Base-by-base conservation (phyloP, 179 eudicot species). In the Corrigiola litoralis region DNA sequence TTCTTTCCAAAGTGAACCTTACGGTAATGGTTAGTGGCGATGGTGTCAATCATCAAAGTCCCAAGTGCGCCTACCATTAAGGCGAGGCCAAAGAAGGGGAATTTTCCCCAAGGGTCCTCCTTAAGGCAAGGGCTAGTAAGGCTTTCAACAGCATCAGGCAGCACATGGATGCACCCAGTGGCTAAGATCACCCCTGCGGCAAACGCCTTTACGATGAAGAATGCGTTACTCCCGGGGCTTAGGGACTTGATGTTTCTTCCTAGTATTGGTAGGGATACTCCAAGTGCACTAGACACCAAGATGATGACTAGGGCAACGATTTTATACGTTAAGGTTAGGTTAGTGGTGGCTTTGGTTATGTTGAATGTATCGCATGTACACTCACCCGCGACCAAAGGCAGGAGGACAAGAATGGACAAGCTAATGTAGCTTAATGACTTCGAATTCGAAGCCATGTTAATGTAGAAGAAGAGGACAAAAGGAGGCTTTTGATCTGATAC, bases 181-280 rank as follows among this genome's bases (percentile, higher is more conserved):
- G 86, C 78, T 21, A 87, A 60, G 34, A 87, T 87, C 2, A 87
- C 88, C 13, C 95, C 95, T 1, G 88, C 95, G 1, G 95, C 95
- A 38, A 88, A 88, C 0, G 96, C 82, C 51, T 88, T 88, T 4
- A 88, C 75, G 32, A 86, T 74, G 74, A 80, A 86, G 68, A 88
- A 88, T 0, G 77, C 2, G 52, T 77, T 70, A 27, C 80, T 88
- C 41, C 82, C 84, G 0, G 92, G 92, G 16, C 72, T 48, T 2
- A 86, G 16, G 14, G 77, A 74, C 2, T 69, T 59, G 24, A 79
- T 16, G 8, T 45, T 66, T 38, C 41, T 56, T 4, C 68, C 66
- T 67, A 49, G 62, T 82, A 32, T 83, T 0, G 95, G 95, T 29
- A 88, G 67, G 58, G 75, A 56, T 23, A 87, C 88, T 9, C 95